Conservation (phyloP, 768 basidiomycete species). For the Pleurotus giganteus region DNA sequence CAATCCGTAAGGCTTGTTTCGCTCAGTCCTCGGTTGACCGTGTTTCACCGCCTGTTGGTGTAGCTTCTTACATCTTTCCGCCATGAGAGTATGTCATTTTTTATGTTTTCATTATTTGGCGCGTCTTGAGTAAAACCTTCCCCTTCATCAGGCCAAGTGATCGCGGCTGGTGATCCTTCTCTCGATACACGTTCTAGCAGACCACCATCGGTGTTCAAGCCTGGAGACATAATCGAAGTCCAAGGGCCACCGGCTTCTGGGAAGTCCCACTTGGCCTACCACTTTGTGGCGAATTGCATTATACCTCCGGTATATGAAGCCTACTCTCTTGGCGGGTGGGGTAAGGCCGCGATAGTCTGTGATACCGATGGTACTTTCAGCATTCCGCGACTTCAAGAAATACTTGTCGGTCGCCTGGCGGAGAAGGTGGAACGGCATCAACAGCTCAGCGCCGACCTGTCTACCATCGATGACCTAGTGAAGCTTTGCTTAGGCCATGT, state of each 20-base stretch:
- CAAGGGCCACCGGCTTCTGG: slow-evolving; percentile 75
- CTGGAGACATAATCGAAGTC: slow-evolving; percentile 71
- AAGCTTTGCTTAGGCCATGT: slow-evolving; percentile 47
- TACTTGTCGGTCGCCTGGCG: slow-evolving; percentile 49
- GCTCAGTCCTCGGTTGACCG: background rate
- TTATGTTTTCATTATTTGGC: background rate
- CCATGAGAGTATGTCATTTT: slow-evolving; percentile 28
- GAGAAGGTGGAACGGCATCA: background rate
- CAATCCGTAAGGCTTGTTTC: slow-evolving; percentile 19
- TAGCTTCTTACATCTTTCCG: slow-evolving; percentile 45
- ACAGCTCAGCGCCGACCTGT: slow-evolving; percentile 18
- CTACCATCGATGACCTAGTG: slow-evolving; percentile 25
- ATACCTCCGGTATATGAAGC: slow-evolving; percentile 38
- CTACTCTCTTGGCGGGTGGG: slow-evolving; percentile 52
- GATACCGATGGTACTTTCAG: slow-evolving; percentile 73
- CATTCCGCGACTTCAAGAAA: slow-evolving; percentile 45
- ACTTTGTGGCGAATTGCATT: slow-evolving; percentile 58
- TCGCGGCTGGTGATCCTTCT: slow-evolving; percentile 27
- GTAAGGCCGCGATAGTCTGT: slow-evolving; percentile 61
- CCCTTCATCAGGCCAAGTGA: slow-evolving; percentile 24
- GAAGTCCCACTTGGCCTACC: slow-evolving; percentile 77
- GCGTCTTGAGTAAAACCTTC: slow-evolving; percentile 1
- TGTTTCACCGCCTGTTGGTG: background rate
- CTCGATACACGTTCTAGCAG: slow-evolving; percentile 29
- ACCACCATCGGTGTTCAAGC: slow-evolving; percentile 20